A percentile compares a stretch with the other conserved stretches of the same genome.
These are phyloP conservation scores for Sordariomycetes sp. DNA, from an alignment of 2,329 filamentous ascomycete genomes.

Conservation along the genomic window DNA sequence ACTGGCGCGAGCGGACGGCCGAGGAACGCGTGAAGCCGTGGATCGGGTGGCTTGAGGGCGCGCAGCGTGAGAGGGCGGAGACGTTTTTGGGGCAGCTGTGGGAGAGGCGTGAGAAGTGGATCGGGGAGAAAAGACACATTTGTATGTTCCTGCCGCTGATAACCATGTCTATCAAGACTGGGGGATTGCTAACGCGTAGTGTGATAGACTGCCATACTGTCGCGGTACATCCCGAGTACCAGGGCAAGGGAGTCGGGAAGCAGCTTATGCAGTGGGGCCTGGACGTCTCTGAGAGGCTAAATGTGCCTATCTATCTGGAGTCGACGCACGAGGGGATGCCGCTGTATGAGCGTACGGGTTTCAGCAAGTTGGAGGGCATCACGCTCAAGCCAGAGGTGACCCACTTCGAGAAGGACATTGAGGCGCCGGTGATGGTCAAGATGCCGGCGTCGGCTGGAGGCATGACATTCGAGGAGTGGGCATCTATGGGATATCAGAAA, in stretches of 20 bases:
- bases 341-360: constrained; percentile 31
- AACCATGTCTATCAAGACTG: neutral
- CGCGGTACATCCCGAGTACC: constrained; percentile 25
- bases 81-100: constrained; percentile 24
- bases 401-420: constrained; percentile 18
- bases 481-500: constrained; percentile 9
- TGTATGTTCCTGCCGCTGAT: constrained; percentile 17
- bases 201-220: constrained; percentile 19
- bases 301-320: constrained; percentile 30
- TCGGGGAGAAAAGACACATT: constrained; percentile 23
- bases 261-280: constrained; percentile 25
- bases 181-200: neutral
- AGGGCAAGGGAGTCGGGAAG: constrained; percentile 26
- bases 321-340: constrained; percentile 23
- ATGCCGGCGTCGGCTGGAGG: constrained; percentile 19
- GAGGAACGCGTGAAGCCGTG: constrained; percentile 28
- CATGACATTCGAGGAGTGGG: constrained; percentile 19
- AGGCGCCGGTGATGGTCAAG: constrained; percentile 24
- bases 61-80: constrained; percentile 26
- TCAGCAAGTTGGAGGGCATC: constrained; percentile 21
- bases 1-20: constrained; percentile 19
- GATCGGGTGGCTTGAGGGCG: constrained; percentile 28
- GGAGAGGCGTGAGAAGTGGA: constrained; percentile 23
- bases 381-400: constrained; percentile 21
- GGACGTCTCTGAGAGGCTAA: constrained; percentile 18